Evolutionary conservation across 108 stramenopile species (phyloP), one percentile per base, ranked within the genome.

Genomic region (Discostella stelligeroides): DNA sequence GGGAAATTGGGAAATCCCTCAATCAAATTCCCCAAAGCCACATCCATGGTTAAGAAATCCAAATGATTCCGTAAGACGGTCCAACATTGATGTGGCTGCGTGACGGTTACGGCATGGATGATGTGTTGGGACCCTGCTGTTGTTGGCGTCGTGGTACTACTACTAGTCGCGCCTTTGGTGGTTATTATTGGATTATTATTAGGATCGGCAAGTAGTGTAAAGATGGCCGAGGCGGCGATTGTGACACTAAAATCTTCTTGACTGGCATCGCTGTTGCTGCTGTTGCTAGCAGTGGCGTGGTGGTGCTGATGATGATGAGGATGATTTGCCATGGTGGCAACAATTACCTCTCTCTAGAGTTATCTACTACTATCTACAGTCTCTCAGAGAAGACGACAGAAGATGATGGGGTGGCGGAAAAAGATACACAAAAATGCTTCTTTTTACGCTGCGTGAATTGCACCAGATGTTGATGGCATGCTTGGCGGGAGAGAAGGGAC

Each of bases 21-120:
- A 14, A 90, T 18, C 10, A 72, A 29, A 28, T 51, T 48, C 0
- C 73, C 68, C 20, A 94, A 72, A 34, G 74, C 81, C 5, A 74
- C 51, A n/a, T 82, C 74, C 56, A 95, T 58, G 24, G 79, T 61
- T 11, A 75, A 40, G 63, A 95, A 92, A 48, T 95, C 89, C 63
- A 86, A 73, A 30, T 95, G 91, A 60, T 88, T 86, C 14, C 94
- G 88, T 42, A 95, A 70, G 1, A 95, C 94, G 0, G 85, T 92
- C 94, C 94, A 95, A 28, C 85, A 82, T 76, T 90, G 89, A 7
- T 86, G 79, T 29, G 91, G 94, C 66, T 95, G 94, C 6, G 82
- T 72, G 2, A 95, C 90, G 6, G 86, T 76, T 17, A 95, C 84
- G 41, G 87, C 91, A 58, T 92, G 86, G 11, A 92, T 87, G 2